Evolutionary conservation across 208 protist genomes (phyloP), one percentile per base, ranked within the genome.

Genomic region (Acanthamoeba castellanii): DNA sequence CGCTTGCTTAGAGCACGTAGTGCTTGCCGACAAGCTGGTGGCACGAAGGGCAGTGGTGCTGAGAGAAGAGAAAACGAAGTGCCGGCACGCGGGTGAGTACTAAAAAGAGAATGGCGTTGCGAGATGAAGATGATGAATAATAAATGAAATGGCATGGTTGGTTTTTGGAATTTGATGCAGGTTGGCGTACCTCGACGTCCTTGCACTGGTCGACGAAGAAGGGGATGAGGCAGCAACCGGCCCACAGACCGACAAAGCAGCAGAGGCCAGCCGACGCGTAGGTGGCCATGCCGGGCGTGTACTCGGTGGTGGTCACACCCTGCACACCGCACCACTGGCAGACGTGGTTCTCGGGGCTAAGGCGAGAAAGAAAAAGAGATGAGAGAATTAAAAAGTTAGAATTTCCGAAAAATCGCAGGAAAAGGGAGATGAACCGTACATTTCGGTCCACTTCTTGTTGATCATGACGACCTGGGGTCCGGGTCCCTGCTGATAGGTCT

Each of bases 41-140:
- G n/a, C 85, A 92, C 55, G 85, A 92, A 70, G 85, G 85, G 59
- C 85, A 92, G 59, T 42, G 72, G 85, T 92, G 85, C 85, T 92
- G 50, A 85, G 30, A 85, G 55, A 13, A 92, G 34, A 70, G 42
- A 92, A 70, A 70, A 18, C 0, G 32, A 27, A 22, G n/a, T n/a
- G n/a, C n/a, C n/a, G n/a, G 30, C n/a, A 27, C 72, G n/a, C n/a
- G n/a, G 32, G 32, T 45, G 42, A 70, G 50, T 11, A 37, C 74
- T 7, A 32, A n/a, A 92, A 92, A 92, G 25, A 61, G 68, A 32
- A 52, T 42, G 42, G n/a, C n/a, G n/a, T n/a, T n/a, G n/a, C n/a
- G n/a, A n/a, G n/a, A n/a, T n/a, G n/a, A n/a, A n/a, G n/a, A n/a
- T n/a, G n/a, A n/a, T n/a, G n/a, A n/a, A n/a, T n/a, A n/a, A n/a